Base-by-base conservation (phyloP, 1,284 basidiomycete genomes). In the Phylloboletellus chloephorus region DNA sequence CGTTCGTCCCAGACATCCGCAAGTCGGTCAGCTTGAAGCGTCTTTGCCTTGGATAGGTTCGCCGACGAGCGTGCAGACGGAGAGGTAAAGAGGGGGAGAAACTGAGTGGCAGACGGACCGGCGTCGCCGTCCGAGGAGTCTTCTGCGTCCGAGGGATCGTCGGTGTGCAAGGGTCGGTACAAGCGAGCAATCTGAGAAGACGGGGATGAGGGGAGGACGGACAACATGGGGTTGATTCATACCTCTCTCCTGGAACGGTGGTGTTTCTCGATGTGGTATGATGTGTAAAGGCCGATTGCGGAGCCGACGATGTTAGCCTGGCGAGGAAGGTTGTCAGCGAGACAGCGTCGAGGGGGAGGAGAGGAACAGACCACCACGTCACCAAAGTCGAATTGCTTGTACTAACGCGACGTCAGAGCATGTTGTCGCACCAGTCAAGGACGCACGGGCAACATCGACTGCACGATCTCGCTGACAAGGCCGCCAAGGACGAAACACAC, bases 281-380 rank as follows among this genome's bases (percentile, higher is more conserved):
- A 69, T 35, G 70, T 57, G 52, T 76, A 79, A 9, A 94, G 65
- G 2, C 89, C 91, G 4, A 88, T 60, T 0, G 75, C 67, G 0
- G 85, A 83, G 7, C 90, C 90, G 13, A 83, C 59, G n/a, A 92
- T 61, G 57, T 94, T 94, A 9, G 90, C 89, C 86, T 88, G 47
- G 40, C 6, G 30, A 32, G 30, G 39, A 32, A 31, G 46, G 44
- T 23, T 33, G 21, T 51, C 26, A 49, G 41, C 42, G 31, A 34
- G 37, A 22, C 22, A 39, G 22, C 15, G 34, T 28, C 13, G 44
- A 39, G 33, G 34, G 24, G 32, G 41, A 51, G 32, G 47, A 42
- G 37, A 25, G 40, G 25, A 12, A 68, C 80, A 42, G 45, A 87
- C 85, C 43, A 83, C 61, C 34, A 94, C 67, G 62, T 93, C 87